These are phyloP conservation scores for Acidiella bohemica DNA, from an alignment of 495 filamentous ascomycete species.

Conservation along the genomic window DNA sequence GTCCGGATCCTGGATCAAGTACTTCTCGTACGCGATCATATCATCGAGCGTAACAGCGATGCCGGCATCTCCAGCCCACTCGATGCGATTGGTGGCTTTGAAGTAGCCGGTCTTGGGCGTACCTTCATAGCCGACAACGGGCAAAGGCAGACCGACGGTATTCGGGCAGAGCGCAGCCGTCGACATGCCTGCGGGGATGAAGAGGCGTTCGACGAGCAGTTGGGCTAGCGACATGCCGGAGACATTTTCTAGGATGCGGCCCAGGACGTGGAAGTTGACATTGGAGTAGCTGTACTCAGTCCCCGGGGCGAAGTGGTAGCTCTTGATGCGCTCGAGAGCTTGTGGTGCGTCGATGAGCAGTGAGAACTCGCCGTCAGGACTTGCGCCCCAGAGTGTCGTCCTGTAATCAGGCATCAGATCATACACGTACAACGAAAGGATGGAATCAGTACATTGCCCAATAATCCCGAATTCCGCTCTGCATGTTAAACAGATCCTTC, in stretches of 20 bases:
- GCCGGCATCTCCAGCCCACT: constrained; percentile 17
- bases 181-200: constrained; percentile 9
- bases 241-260: constrained; percentile 6
- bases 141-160: constrained; percentile 5
- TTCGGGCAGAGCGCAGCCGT: constrained; percentile 7
- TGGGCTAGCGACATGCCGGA: constrained; percentile 5
- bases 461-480: constrained; percentile 15
- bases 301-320: constrained; percentile 13
- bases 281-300: constrained; percentile 11
- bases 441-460: constrained; percentile 13
- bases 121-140: constrained; percentile 14
- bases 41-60: constrained; percentile 11
- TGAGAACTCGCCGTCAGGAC: constrained; percentile 6
- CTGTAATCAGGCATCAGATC: no score
- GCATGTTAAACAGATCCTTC: constrained; percentile 6
- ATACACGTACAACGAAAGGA: no score
- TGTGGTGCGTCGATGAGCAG: constrained; percentile 6
- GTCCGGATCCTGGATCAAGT: neutral
- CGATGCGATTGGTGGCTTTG: constrained; percentile 9
- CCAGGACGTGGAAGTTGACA: constrained; percentile 11
- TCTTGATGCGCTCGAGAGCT: constrained; percentile 1
- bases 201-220: constrained; percentile 7
- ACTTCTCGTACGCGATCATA: constrained; percentile 17
- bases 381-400: constrained; percentile 11
- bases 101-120: constrained; percentile 9